These are phyloP conservation scores for Trichoderma polysporum DNA, from an alignment of 2,329 filamentous ascomycete species.

Conservation along the genomic window DNA sequence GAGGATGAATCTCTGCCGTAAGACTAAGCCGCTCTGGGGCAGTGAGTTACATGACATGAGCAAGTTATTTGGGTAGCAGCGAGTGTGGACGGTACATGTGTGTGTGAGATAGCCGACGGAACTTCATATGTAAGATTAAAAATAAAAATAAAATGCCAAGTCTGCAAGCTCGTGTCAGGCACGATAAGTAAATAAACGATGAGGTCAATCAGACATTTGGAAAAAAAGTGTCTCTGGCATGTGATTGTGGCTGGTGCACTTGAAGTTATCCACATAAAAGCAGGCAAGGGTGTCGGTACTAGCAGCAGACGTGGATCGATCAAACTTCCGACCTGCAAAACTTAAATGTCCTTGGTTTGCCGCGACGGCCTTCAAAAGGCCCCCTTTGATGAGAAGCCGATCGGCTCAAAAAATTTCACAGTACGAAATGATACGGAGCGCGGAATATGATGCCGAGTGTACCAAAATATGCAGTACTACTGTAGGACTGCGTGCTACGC, in stretches of 20 bases:
- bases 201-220: background rate
- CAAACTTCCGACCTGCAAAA: slow-evolving; percentile 19
- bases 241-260: slow-evolving; percentile 35
- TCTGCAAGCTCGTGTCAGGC: background rate
- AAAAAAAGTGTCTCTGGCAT: slow-evolving; percentile 27
- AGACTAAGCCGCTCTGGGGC: background rate
- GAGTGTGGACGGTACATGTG: background rate
- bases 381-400: background rate
- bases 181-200: background rate
- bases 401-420: background rate
- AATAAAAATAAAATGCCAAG: background rate
- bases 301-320: slow-evolving; percentile 13
- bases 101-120: too few species aligned
- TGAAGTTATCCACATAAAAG: slow-evolving; percentile 11
- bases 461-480: background rate
- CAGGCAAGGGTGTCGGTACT: slow-evolving; percentile 6
- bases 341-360: background rate
- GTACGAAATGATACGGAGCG: background rate
- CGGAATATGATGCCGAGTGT: background rate
- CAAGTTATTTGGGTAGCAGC: background rate
- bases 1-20: background rate
- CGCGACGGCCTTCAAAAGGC: background rate
- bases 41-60: background rate
- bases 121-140: background rate
- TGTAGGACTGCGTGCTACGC: background rate